Conservation (phyloP, 208 protist genomes). For the Porcisia hertigi region DNA sequence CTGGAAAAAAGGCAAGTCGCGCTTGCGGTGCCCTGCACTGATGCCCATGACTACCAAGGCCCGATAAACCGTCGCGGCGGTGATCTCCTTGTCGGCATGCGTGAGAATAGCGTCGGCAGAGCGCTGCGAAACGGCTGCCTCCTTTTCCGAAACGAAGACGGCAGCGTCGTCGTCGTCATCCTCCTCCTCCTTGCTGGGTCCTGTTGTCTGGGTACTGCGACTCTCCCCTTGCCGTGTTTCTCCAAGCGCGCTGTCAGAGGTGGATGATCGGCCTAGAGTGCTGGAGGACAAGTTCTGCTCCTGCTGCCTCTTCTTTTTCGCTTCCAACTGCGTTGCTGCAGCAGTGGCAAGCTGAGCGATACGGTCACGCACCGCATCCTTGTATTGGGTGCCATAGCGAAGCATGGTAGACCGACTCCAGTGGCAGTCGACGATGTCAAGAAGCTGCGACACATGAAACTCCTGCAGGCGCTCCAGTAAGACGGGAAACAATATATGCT, state of each 20-base stretch:
- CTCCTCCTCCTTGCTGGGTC: not conserved
- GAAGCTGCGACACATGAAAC: slow-evolving; percentile 49
- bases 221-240: not conserved
- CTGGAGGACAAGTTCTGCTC: not conserved
- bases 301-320: slow-evolving; percentile 8
- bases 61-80: slow-evolving; percentile 40
- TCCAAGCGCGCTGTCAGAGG: not conserved
- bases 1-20: slow-evolving; percentile 77
- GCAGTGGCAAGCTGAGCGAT: slow-evolving; percentile 60
- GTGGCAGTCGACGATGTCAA: slow-evolving; percentile 66
- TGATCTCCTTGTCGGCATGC: slow-evolving; percentile 46
- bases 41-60: slow-evolving; percentile 74
- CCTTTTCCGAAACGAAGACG: slow-evolving; percentile 17
- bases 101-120: slow-evolving; percentile 43
- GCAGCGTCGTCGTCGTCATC: slow-evolving; percentile 13
- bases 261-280: not conserved
- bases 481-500: slow-evolving; percentile 75
- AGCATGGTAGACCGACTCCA: slow-evolving; percentile 72
- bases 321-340: slow-evolving; percentile 22
- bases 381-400: slow-evolving; percentile 63
- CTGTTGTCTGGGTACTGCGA: not conserved
- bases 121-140: slow-evolving; percentile 10
- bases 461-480: slow-evolving; percentile 53
- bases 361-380: slow-evolving; percentile 67
- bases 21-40: slow-evolving; percentile 64